A percentile compares a stretch with the other conserved stretches of the same genome.
phyloP scores from a whole-genome alignment of 1,284 basidiomycete genomes.

The Athelia sp. region DNA sequence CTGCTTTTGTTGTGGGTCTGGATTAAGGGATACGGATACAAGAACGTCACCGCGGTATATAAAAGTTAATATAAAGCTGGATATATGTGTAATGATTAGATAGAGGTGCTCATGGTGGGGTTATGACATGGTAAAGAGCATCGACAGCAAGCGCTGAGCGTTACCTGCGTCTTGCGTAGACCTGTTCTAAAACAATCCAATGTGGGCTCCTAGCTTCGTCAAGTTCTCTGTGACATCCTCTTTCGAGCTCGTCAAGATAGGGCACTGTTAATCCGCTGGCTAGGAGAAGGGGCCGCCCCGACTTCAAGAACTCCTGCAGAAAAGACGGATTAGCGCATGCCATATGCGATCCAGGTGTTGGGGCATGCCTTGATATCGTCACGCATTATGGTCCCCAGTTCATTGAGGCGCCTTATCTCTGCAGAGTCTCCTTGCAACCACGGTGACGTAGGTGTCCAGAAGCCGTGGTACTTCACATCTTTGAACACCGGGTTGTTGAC shows the following conservation, averaged over 20 bases:
- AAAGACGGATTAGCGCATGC: not conserved
- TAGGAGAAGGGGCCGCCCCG: constrained; percentile 62
- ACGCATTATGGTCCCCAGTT: constrained; percentile 27
- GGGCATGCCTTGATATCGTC: constrained; percentile 33
- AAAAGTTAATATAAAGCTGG: too few species aligned
- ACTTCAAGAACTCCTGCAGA: constrained; percentile 54
- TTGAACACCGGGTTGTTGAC: constrained; percentile 47
- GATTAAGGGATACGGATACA: too few species aligned
- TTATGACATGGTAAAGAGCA: too few species aligned
- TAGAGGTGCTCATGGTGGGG: too few species aligned
- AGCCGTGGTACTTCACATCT: constrained; percentile 50
- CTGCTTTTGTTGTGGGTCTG: too few species aligned
- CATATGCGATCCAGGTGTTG: not conserved
- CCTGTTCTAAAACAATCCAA: not conserved
- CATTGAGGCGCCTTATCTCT: constrained; percentile 14
- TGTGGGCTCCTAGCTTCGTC: constrained; percentile 17
- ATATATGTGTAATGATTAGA: too few species aligned
- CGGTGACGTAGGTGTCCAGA: constrained; percentile 13
- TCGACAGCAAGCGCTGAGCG: not conserved
- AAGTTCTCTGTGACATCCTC: constrained; percentile 45
- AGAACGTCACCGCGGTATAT: too few species aligned
- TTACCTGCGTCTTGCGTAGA: not conserved
- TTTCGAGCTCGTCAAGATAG: constrained; percentile 48
- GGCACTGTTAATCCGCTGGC: constrained; percentile 50
- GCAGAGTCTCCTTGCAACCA: constrained; percentile 4